phyloP scores from a whole-genome alignment of 371 early-diverging fungal genomes.

The Entomophthora muscae region DNA sequence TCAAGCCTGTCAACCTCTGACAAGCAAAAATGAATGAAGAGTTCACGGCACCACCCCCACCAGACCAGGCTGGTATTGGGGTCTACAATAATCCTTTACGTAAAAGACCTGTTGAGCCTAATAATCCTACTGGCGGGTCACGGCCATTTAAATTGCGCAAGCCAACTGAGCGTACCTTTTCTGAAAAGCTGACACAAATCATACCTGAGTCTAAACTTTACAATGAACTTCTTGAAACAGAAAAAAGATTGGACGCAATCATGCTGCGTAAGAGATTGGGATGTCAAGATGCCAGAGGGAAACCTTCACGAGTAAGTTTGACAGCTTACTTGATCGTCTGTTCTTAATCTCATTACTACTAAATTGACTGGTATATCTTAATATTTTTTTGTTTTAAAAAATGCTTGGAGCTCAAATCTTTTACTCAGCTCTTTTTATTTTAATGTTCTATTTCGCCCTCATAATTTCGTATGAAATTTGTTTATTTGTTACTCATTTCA shows the following conservation, averaged over 20 bases:
- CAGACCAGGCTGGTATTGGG: too few relatives aligned
- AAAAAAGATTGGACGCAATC: slow-evolving; percentile 71
- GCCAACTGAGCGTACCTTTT: background rate
- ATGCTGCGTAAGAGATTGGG: slow-evolving; percentile 79
- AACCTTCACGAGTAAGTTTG: slow-evolving; percentile 36
- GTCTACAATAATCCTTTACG: too few relatives aligned
- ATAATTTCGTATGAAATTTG: too few relatives aligned
- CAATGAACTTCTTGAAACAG: slow-evolving; percentile 63
- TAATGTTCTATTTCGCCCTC: too few relatives aligned
- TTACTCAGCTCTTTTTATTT: too few relatives aligned
- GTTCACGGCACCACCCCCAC: too few relatives aligned
- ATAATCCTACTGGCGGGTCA: background rate
- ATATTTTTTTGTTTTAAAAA: background rate
- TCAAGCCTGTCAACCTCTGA: too few relatives aligned
- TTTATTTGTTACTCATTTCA: too few relatives aligned
- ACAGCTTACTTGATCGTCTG: background rate
- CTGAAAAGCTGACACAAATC: slow-evolving; percentile 53
- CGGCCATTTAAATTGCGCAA: background rate
- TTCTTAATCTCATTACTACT: background rate
- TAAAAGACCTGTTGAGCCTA: background rate
- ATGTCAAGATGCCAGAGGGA: slow-evolving; percentile 62
- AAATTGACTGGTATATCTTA: too few relatives aligned
- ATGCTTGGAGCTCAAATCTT: too few relatives aligned
- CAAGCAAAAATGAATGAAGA: too few relatives aligned
- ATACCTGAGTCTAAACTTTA: slow-evolving; percentile 85